These are phyloP conservation scores for Suhomyces chickasaworum DNA, from an alignment of 1,139 yeast genomes.

Conservation along the genomic window DNA sequence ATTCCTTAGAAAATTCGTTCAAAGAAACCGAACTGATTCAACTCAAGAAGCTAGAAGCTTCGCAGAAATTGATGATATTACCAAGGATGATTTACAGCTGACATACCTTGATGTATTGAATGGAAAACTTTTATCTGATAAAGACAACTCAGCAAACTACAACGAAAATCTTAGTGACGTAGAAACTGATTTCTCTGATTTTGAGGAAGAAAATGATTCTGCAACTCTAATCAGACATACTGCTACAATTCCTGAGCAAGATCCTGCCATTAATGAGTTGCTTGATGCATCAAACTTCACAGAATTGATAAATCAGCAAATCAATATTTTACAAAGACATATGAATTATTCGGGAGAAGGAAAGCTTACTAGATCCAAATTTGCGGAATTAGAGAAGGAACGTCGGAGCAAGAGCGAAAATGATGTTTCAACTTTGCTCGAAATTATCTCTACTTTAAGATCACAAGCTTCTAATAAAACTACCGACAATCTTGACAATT, in stretches of 20 bases:
- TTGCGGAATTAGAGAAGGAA: slow-evolving; percentile 17
- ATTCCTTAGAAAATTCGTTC: slow-evolving; percentile 26
- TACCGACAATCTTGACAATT: slow-evolving; percentile 18
- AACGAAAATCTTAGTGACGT: slow-evolving; percentile 19
- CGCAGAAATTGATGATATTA: slow-evolving; percentile 22
- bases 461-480: slow-evolving; percentile 1
- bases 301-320: slow-evolving; percentile 26
- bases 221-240: background rate
- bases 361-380: slow-evolving; percentile 47
- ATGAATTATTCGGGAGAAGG: slow-evolving; percentile 23
- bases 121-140: slow-evolving; percentile 41
- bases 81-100: slow-evolving; percentile 26
- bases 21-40: slow-evolving; percentile 13
- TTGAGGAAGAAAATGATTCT: slow-evolving; percentile 14
- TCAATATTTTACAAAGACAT: slow-evolving; percentile 39
- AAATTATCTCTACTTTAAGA: slow-evolving; percentile 26
- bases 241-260: background rate
- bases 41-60: background rate
- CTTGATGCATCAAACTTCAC: slow-evolving; percentile 33
- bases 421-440: slow-evolving; percentile 27
- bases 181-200: slow-evolving; percentile 23
- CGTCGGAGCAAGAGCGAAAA: slow-evolving; percentile 15
- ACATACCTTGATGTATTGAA: slow-evolving; percentile 29
- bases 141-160: slow-evolving; percentile 52
- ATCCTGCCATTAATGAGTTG: slow-evolving; percentile 28